Base-by-base conservation (phyloP, 2,329 filamentous ascomycete species). In the Trichophyton schoenleinii region DNA sequence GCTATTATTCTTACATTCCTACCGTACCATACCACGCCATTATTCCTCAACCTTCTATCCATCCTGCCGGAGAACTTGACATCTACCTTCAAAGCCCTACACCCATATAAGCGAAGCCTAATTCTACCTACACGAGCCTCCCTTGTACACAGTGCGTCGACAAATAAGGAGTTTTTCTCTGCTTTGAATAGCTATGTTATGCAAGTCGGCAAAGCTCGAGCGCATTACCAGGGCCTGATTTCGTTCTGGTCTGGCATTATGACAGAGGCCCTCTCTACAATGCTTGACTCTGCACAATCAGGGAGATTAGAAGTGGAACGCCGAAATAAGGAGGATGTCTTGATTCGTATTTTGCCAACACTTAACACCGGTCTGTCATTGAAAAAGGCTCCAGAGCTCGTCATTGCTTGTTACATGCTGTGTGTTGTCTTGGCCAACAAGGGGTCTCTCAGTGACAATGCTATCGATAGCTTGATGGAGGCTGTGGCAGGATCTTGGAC, bases 181-280 rank as follows among this genome's bases (percentile, higher is more conserved):
- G 78, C 84, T 8, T 79, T 97, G 60, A 96, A 94, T 67, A 79
- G 83, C 61, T 89, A 95, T 74, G 86, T 90, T 11, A 77, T 96
- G 31, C 83, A 86, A 62, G 85, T 88, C 25, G 87, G 90, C 70
- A 82, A 84, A 60, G 79, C 82, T 46, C 82, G 84, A 60, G 86
- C 89, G 62, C 85, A 92, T 60, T 88, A 94, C 67, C 83, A 89
- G 44, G 84, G 85, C 1, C 77, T 96, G 63, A 76, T 96, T 60
- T 87, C 89, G 0, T 96, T 99, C 71, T 99, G 94, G 92, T 90
- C 88, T 3, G 87, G 90, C 53, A 80, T 96, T 59, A 86, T 88
- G 72, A 89, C 90, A 0, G 91, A 99, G 74, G 86, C 91, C 9
- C 81, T 95, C 62, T 88, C 89, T 64, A 87, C 85, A 34, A 90